These are phyloP conservation scores for Carex pumila DNA, from an alignment of 176 grass and related monocot genomes.

Conservation along the genomic window DNA sequence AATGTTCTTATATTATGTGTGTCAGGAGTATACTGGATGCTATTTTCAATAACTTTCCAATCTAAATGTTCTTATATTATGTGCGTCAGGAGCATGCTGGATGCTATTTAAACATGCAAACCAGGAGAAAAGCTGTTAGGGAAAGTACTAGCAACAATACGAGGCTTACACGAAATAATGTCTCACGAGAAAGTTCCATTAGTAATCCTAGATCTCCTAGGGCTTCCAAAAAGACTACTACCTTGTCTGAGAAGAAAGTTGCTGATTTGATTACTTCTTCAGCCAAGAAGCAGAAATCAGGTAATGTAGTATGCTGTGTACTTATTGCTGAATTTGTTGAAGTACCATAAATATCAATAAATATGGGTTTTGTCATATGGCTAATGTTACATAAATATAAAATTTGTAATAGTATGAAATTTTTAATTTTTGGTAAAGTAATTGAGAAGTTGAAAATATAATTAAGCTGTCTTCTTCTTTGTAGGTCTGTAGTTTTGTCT, in stretches of 20 bases:
- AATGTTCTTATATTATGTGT: neutral
- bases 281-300: slow-evolving; percentile 68
- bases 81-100: neutral
- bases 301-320: slow-evolving; percentile 30
- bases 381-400: neutral
- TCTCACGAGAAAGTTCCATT: slow-evolving; percentile 33
- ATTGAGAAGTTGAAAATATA: neutral
- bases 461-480: neutral
- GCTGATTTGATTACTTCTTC: slow-evolving; percentile 87
- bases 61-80: neutral
- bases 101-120: slow-evolving; percentile 54
- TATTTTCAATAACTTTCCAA: neutral
- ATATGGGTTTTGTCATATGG: neutral
- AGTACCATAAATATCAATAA: neutral
- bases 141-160: slow-evolving; percentile 7
- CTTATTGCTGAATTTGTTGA: neutral
- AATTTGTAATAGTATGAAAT: neutral
- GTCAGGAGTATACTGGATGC: neutral
- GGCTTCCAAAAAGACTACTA: slow-evolving; percentile 33
- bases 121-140: slow-evolving; percentile 49
- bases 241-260: slow-evolving; percentile 67
- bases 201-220: slow-evolving; percentile 37
- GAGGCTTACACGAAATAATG: slow-evolving; percentile 13
- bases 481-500: neutral
- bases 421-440: neutral